Percentiles rank a stretch among this genome's conserved stretches.
phyloP scores from a whole-genome alignment of 1,139 yeast genomes.

The Hyphopichia buzzinii region DNA sequence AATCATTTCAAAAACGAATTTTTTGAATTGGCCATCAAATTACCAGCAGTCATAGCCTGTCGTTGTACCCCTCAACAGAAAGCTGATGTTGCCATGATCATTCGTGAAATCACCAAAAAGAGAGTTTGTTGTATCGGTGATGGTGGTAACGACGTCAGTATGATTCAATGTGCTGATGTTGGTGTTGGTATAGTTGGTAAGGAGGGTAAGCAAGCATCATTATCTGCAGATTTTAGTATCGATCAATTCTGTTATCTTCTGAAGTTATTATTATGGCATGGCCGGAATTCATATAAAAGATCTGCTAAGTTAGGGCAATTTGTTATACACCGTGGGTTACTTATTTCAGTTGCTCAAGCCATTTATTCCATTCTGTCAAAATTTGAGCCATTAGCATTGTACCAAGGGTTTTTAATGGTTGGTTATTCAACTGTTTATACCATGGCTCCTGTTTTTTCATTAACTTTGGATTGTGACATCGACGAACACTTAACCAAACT shows the following conservation, averaged over 20 bases:
- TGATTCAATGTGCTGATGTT: constrained; percentile 98
- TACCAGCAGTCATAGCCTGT: constrained; percentile 95
- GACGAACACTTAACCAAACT: constrained; percentile 84
- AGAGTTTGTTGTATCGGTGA: constrained; percentile 98
- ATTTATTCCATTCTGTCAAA: constrained; percentile 82
- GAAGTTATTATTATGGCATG: constrained; percentile 92
- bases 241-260: constrained; percentile 89
- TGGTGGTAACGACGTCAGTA: constrained; percentile 98
- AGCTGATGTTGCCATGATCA: constrained; percentile 87
- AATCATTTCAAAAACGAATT: constrained; percentile 65
- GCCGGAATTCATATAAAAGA: constrained; percentile 92
- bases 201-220: constrained; percentile 95
- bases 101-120: constrained; percentile 76
- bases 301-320: constrained; percentile 94
- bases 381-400: constrained; percentile 91
- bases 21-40: constrained; percentile 66
- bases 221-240: constrained; percentile 95
- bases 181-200: constrained; percentile 99
- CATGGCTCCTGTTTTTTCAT: constrained; percentile 96
- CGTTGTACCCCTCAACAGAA: constrained; percentile 99
- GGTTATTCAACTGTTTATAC: constrained; percentile 97
- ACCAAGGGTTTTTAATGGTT: constrained; percentile 97
- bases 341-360: constrained; percentile 95
- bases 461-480: constrained; percentile 88
- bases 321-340: constrained; percentile 91